These are phyloP conservation scores for Ramaria sp. DNA, from an alignment of 768 basidiomycete species.

Conservation along the genomic window DNA sequence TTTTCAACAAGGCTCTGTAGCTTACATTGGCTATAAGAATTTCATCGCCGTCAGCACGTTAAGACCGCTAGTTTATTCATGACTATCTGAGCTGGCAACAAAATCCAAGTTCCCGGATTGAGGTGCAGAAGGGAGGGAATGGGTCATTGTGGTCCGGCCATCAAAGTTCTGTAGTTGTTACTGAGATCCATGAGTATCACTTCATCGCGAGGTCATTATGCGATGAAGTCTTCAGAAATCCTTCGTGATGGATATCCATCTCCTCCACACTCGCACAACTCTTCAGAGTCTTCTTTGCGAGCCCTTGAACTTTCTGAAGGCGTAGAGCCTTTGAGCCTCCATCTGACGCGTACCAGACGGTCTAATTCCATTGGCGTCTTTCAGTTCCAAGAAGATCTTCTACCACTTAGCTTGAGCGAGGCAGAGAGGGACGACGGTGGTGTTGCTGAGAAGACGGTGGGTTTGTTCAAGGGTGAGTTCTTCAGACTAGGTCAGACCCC, in stretches of 20 bases:
- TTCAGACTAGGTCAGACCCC: constrained; percentile 3
- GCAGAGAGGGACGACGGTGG: constrained; percentile 38
- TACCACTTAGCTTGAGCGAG: constrained; percentile 74
- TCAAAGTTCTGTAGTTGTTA: not conserved
- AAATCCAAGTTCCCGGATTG: too few species aligned
- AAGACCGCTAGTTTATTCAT: not conserved
- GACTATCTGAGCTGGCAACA: too few species aligned
- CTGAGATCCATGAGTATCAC: not conserved
- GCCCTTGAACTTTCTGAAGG: constrained; percentile 71
- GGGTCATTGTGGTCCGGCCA: not conserved
- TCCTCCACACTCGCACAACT: constrained; percentile 14
- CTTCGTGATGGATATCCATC: constrained; percentile 10
- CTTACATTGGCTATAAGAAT: too few species aligned
- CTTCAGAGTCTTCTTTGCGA: constrained; percentile 62
- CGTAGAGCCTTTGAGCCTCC: constrained; percentile 26
- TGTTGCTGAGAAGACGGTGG: constrained; percentile 57
- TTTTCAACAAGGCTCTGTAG: too few species aligned
- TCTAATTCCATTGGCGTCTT: constrained; percentile 68
- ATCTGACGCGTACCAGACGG: constrained; percentile 26
- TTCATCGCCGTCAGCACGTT: not conserved
- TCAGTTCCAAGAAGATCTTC: constrained; percentile 65
- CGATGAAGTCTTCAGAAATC: constrained; percentile 2
- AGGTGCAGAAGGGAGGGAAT: not conserved
- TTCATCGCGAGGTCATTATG: constrained; percentile 5
- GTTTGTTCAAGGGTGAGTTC: constrained; percentile 60